Conservation (phyloP, 768 basidiomycete species). For the Auricularia sp. region DNA sequence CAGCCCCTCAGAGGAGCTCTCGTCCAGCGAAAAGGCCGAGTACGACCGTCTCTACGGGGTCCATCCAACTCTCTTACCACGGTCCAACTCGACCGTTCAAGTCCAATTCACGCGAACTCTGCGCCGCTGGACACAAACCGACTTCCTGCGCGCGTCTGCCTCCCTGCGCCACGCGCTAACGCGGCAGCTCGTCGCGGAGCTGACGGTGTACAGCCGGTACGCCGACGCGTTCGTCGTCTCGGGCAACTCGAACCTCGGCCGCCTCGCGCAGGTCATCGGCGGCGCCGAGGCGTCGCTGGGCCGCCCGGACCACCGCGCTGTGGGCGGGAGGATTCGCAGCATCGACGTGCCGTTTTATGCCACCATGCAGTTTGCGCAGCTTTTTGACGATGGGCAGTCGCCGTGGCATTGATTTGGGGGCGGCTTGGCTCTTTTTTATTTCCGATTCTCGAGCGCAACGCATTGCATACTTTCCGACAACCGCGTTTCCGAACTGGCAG, state of each 20-base stretch:
- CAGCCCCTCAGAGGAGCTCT: background rate
- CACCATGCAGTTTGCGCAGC: background rate
- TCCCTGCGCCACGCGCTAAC: background rate
- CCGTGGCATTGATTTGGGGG: no score
- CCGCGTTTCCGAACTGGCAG: no score
- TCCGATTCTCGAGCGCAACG: no score
- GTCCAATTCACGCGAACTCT: background rate
- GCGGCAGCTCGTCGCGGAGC: background rate
- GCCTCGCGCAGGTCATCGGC: background rate
- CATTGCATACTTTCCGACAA: no score
- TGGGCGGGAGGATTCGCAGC: background rate
- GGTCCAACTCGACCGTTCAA: background rate
- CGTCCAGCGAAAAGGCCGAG: background rate
- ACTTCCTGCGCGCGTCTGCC: background rate
- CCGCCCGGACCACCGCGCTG: background rate
- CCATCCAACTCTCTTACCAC: background rate
- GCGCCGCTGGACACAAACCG: background rate
- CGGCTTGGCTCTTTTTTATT: no score
- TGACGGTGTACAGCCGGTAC: background rate
- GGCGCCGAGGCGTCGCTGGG: background rate
- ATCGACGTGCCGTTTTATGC: background rate
- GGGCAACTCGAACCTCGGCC: constrained; percentile 1
- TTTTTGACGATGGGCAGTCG: no score
- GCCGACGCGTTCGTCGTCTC: background rate
- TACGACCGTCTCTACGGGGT: background rate